Evolutionary conservation across 1,284 basidiomycete genomes (phyloP).

Genomic region (Trichosporon inkin): DNA sequence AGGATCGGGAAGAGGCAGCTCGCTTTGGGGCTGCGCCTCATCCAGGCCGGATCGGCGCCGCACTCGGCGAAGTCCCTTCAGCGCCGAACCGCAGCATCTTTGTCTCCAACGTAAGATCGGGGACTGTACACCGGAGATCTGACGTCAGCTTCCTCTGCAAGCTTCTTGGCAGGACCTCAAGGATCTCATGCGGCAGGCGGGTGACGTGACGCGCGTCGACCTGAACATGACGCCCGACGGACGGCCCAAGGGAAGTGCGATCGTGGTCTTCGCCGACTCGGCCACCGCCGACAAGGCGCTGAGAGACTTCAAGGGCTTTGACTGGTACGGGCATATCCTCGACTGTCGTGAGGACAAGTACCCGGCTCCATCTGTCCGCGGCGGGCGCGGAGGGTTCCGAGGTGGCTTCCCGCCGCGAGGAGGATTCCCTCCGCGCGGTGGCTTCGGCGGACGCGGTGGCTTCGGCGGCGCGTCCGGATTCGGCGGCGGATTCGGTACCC

Average conservation of each 20-base stretch:
- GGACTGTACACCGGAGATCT: neutral
- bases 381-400: constrained; percentile 57
- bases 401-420: constrained; percentile 49
- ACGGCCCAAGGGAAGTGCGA: constrained; percentile 87
- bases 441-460: constrained; percentile 58
- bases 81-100: constrained; percentile 69
- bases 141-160: constrained; percentile 75
- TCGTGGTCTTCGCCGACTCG: constrained; percentile 85
- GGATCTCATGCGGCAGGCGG: constrained; percentile 90
- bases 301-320: constrained; percentile 83
- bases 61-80: constrained; percentile 56
- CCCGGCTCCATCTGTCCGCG: constrained; percentile 59
- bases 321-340: constrained; percentile 86
- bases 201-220: constrained; percentile 89
- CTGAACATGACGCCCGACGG: constrained; percentile 89
- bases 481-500: constrained; percentile 53
- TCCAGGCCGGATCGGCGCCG: constrained; percentile 86
- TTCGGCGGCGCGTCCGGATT: constrained; percentile 52
- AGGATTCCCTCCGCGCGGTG: constrained; percentile 51
- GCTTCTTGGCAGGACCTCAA: constrained; percentile 98
- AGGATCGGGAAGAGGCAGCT: constrained; percentile 95
- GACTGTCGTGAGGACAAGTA: constrained; percentile 95
- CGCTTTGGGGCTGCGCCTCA: constrained; percentile 90
- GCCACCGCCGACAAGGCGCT: constrained; percentile 34
- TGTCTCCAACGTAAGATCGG: constrained; percentile 71